Base-by-base conservation (phyloP, 495 filamentous ascomycete species). In the Viridothelium virens region DNA sequence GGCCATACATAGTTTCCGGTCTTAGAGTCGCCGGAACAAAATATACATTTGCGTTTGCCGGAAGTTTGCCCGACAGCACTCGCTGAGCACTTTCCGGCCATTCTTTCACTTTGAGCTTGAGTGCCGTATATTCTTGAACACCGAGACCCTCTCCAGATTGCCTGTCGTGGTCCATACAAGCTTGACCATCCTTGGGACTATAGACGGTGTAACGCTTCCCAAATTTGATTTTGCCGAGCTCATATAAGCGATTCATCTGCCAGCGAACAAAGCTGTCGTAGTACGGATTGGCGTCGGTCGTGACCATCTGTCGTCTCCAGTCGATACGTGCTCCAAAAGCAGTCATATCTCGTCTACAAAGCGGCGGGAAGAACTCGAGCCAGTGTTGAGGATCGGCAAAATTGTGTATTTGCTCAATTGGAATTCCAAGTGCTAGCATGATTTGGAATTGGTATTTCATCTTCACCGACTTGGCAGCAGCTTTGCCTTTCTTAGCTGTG, bases 1-100 rank as follows among this genome's bases (percentile, higher is more conserved):
- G 94, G 36, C 94, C 94, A 72, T 97, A 97, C 93, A 98, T 97
- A 18, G 94, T 98, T 80, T 98, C 94, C 25, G 94, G 90, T 70
- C 94, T 85, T 66, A 98, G 82, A 66, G 94, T 97, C 33, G 94
- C 94, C 2, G 94, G 89, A 47, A 96, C 85, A 69, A 98, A 89
- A 76, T 87, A 96, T 36, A 97, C 89, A 65, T 90, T 89, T 34
- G 90, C 89, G 68, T 82, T 85, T 6, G 87, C 84, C 39, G 92
- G 89, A n/a, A 97, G 79, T 77, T 91, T 91, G 61, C 86, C 88
- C 70, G 85, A 81, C 41, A 98, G 75, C 38, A 83, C 78, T 66
- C 88, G 84, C 61, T 83, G 65, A 25, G 75, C 85, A 6, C 88
- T 81, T 67, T 87, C 81, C 10, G 89, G 83, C 91, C 91, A 97